Conservation (phyloP, 495 filamentous ascomycete genomes). For the Cenococcum geophilum region DNA sequence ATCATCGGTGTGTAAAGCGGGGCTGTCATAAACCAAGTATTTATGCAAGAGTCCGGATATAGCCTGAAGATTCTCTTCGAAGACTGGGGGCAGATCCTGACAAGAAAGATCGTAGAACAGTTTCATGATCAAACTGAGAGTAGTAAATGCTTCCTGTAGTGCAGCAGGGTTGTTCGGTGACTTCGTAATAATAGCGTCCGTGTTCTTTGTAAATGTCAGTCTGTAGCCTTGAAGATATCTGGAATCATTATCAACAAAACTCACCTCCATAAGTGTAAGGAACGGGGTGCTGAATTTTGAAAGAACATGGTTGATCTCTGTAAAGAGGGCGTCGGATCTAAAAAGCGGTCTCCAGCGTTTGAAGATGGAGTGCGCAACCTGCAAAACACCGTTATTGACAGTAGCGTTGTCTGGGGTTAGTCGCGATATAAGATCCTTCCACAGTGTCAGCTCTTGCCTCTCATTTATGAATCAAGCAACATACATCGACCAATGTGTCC, state of each 20-base stretch:
- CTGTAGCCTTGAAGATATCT: neutral
- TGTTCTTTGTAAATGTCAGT: conserved; percentile 48
- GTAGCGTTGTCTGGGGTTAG: conserved; percentile 68
- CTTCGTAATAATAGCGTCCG: conserved; percentile 69
- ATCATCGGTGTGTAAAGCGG: conserved; percentile 70
- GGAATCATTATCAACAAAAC: conserved; percentile 7
- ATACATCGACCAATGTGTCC: conserved; percentile 81
- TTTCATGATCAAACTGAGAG: conserved; percentile 79
- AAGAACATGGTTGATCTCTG: conserved; percentile 91
- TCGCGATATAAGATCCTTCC: conserved; percentile 78
- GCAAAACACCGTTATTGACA: conserved; percentile 86
- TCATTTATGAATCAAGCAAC: conserved; percentile 17
- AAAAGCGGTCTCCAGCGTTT: conserved; percentile 91
- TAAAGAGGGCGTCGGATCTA: conserved; percentile 81
- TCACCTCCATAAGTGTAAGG: conserved; percentile 67
- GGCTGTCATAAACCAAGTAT: conserved; percentile 85
- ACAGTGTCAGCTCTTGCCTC: neutral
- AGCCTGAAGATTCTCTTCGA: conserved; percentile 73
- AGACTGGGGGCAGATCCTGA: conserved; percentile 89
- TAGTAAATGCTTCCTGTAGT: conserved; percentile 68
- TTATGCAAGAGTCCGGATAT: conserved; percentile 80
- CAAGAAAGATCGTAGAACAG: conserved; percentile 92
- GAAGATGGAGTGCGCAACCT: conserved; percentile 98
- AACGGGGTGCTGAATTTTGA: conserved; percentile 74
- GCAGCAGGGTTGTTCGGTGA: conserved; percentile 66